A percentile compares a stretch with the other conserved stretches of the same genome.
phyloP scores from a whole-genome alignment of 495 filamentous ascomycete genomes.

The Corynascus novoguineensis region DNA sequence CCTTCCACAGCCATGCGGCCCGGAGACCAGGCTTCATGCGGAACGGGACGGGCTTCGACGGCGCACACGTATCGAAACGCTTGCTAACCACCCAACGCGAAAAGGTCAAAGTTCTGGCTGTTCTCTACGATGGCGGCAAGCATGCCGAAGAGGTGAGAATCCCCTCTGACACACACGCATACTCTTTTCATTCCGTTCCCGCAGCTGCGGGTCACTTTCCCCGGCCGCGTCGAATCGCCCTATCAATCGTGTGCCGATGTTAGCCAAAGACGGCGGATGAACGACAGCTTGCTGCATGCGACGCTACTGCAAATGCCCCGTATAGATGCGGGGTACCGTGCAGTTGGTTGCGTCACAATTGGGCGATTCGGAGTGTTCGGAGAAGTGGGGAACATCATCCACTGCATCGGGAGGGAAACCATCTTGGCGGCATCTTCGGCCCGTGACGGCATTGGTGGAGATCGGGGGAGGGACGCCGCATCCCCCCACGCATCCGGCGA shows the following conservation, averaged over 20 bases:
- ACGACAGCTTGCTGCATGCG: not conserved
- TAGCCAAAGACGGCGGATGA: not conserved
- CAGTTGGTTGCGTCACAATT: not conserved
- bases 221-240: not conserved
- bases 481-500: no score
- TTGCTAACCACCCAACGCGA: conserved; percentile 44
- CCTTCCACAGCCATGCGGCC: not conserved
- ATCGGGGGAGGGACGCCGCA: conserved; percentile 6
- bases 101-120: conserved; percentile 54
- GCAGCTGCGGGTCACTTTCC: no score
- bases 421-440: conserved; percentile 8
- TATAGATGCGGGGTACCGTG: conserved; percentile 10
- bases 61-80: conserved; percentile 13
- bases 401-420: not conserved
- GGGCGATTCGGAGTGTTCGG: conserved; percentile 7
- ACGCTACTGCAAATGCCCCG: not conserved
- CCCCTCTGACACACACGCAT: conserved; percentile 7
- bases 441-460: no score
- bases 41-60: not conserved
- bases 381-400: conserved; percentile 12
- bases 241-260: not conserved
- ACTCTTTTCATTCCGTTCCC: not conserved
- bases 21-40: not conserved
- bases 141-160: conserved; percentile 47
- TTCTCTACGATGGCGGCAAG: conserved; percentile 52